A percentile compares a stretch with the other conserved stretches of the same genome.
phyloP scores from a whole-genome alignment of 495 filamentous ascomycete species.

The Tirmania nivea region DNA sequence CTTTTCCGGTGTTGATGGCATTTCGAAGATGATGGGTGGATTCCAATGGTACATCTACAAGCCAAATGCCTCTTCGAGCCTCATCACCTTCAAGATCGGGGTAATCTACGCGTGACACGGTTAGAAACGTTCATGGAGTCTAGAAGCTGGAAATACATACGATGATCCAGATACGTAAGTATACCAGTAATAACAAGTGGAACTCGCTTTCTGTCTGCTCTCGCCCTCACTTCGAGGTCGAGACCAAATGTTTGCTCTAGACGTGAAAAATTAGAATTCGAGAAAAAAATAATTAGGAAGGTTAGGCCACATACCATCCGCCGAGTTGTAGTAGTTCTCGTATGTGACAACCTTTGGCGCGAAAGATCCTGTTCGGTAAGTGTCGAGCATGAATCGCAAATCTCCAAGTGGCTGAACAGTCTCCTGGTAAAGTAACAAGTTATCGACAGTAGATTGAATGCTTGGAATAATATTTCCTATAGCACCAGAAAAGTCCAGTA shows the following conservation, averaged over 20 bases:
- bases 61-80: constrained; percentile 77
- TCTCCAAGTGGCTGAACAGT: constrained; percentile 85
- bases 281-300: background rate
- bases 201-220: constrained; percentile 86
- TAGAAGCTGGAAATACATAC: constrained; percentile 22
- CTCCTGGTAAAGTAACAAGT: constrained; percentile 98
- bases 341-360: constrained; percentile 79
- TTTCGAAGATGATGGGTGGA: constrained; percentile 70
- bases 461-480: constrained; percentile 97
- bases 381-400: constrained; percentile 87
- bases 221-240: constrained; percentile 79
- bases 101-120: constrained; percentile 35
- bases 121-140: constrained; percentile 7
- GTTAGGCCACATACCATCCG: constrained; percentile 37
- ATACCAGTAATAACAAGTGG: constrained; percentile 82
- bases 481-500: constrained; percentile 91
- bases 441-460: constrained; percentile 81
- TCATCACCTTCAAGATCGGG: constrained; percentile 96
- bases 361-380: constrained; percentile 86
- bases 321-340: constrained; percentile 97
- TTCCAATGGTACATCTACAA: constrained; percentile 67
- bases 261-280: constrained; percentile 10
- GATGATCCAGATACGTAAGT: constrained; percentile 81
- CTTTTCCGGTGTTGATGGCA: constrained; percentile 71
- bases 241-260: constrained; percentile 90